Conservation (phyloP, 192 early-diverging fungal genomes). For the Coemansia sp. region DNA sequence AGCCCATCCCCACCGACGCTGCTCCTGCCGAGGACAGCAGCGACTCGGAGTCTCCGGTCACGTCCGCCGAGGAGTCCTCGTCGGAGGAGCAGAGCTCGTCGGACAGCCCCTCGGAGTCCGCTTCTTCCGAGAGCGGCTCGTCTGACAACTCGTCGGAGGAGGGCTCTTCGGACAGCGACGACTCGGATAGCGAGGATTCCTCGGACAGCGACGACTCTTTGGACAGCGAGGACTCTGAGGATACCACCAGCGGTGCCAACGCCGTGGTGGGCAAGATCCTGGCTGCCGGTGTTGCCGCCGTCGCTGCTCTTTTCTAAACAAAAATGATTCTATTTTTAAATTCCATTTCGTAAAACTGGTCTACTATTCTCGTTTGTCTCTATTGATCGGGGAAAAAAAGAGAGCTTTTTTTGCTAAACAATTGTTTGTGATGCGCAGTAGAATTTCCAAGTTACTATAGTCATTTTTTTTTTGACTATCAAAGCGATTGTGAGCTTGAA, state of each 20-base stretch:
- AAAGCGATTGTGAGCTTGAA: too few species aligned
- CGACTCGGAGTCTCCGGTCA: background rate
- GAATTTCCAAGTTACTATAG: too few species aligned
- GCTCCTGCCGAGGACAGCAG: background rate
- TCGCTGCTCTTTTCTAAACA: constrained; percentile 45
- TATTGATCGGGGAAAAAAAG: too few species aligned
- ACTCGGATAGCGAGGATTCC: constrained; percentile 6
- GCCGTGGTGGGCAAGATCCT: constrained; percentile 10
- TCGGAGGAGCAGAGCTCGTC: background rate
- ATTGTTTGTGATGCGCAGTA: too few species aligned
- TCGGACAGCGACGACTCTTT: constrained; percentile 3
- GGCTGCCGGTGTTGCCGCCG: constrained; percentile 25
- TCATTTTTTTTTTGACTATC: too few species aligned
- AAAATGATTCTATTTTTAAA: too few species aligned
- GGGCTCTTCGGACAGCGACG: background rate
- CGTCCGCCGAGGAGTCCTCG: background rate
- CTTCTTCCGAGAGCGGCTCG: background rate
- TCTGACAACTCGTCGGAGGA: background rate
- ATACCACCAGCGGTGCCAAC: constrained; percentile 23
- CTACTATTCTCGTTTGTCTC: too few species aligned
- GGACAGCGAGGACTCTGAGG: constrained; percentile 5
- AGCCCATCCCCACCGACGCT: constrained; percentile 7
- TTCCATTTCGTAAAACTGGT: too few species aligned
- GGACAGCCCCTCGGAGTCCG: too few species aligned
- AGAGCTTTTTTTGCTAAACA: too few species aligned